A percentile compares a stretch with the other conserved stretches of the same genome.
phyloP scores from a whole-genome alignment of 2,329 filamentous ascomycete genomes.

The Diaporthe humulicola region DNA sequence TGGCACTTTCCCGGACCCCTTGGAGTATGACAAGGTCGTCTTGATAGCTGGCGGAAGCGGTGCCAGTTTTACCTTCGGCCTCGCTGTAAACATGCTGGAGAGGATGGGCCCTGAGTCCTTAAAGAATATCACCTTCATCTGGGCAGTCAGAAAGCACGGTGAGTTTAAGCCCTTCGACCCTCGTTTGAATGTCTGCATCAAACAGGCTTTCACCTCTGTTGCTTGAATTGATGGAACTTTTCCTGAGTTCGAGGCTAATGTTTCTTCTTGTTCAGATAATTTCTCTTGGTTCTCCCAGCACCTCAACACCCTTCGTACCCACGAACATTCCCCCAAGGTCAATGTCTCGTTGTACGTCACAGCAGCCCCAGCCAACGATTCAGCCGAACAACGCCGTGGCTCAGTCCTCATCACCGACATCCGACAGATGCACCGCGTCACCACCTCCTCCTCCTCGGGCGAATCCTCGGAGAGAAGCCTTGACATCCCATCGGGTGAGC shows the following conservation, averaged over 20 bases:
- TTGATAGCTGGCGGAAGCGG: conserved; percentile 73
- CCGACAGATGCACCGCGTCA: not conserved
- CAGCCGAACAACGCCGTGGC: conserved; percentile 28
- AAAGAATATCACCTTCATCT: conserved; percentile 61
- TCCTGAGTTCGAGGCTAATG: not conserved
- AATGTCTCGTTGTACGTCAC: conserved; percentile 56
- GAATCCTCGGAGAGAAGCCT: conserved; percentile 38
- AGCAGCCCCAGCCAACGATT: conserved; percentile 36
- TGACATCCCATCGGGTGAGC: conserved; percentile 23
- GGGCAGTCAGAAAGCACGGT: conserved; percentile 63
- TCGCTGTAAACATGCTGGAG: conserved; percentile 60
- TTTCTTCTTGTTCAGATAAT: conserved; percentile 45
- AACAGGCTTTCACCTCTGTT: not conserved
- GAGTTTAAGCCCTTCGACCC: conserved; percentile 40
- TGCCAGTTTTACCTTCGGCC: conserved; percentile 69
- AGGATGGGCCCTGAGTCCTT: conserved; percentile 54
- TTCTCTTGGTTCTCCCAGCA: conserved; percentile 56
- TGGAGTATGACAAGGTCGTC: conserved; percentile 67
- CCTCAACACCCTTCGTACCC: conserved; percentile 53
- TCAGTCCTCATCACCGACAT: conserved; percentile 35
- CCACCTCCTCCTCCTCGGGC: conserved; percentile 36
- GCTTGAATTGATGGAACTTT: not conserved
- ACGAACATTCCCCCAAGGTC: conserved; percentile 54
- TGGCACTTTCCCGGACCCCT: conserved; percentile 66
- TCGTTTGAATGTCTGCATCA: not conserved